Evolutionary conservation across 192 early-diverging fungal species (phyloP), one percentile per base, ranked within the genome.

Genomic region (Podila epicladia): DNA sequence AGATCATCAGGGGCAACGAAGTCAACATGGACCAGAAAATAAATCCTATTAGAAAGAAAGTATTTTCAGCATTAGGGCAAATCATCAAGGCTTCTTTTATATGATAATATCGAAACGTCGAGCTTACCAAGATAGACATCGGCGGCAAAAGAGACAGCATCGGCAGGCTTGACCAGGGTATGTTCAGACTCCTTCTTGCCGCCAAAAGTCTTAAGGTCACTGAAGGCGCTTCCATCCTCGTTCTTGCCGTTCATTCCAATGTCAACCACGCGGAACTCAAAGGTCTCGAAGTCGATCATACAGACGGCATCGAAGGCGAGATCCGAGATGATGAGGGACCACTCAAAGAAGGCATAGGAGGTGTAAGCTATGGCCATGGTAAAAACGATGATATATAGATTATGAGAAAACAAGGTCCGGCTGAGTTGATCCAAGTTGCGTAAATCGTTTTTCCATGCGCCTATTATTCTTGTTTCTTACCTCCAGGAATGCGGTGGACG

Each of bases 11-110:
- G 0, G 91, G 88, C 13, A 95, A 76, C 33, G 92, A 88, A 2
- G 94, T 95, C 71, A 93, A 82, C 74, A 92, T 90, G n/a, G 94
- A 92, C 94, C 94, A 95, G 71, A 92, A 94, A 28, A 94, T 85
- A 75, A 93, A 95, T 65, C 89, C 89, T 88, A 82, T 6, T 33
- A 15, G n/a, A 28, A 4, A 26, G 7, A 12, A 24, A 35, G 2
- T 11, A 41, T 26, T 45, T 11, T 31, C 33, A 38, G 7, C 4
- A 9, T 62, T 8, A 24, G 51, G 6, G 0, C 38, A 53, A 0
- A 33, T 33, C 2, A n/a, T 4, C 51, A 53, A 53, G 51, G 20
- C 7, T 53, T 8, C 17, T 22, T 4, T 22, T 17, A 32, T 17
- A 32, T 28, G 22, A 22, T 58, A 28, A 58, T 7, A 19, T 58